phyloP scores from a whole-genome alignment of 2,329 filamentous ascomycete genomes.

The Aspergillus alliaceus region DNA sequence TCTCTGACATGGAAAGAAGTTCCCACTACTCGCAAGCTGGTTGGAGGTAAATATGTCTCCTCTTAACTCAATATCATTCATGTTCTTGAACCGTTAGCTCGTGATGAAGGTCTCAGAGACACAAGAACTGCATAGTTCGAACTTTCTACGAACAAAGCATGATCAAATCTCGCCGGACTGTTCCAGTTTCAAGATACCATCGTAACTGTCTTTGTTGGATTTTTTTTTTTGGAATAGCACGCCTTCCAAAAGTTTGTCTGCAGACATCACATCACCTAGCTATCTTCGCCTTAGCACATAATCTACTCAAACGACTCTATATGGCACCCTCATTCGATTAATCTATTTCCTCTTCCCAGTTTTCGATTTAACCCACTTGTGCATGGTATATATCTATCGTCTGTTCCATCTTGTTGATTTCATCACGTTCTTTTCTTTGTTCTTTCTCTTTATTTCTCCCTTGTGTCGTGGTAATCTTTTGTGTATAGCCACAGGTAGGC shows the following conservation, averaged over 20 bases:
- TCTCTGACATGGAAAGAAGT: constrained; percentile 64
- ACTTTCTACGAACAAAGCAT: constrained; percentile 7
- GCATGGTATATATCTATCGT: constrained; percentile 14
- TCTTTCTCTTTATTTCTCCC: constrained; percentile 11
- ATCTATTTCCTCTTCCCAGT: not conserved
- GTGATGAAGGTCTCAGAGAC: not conserved
- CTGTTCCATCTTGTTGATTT: not conserved
- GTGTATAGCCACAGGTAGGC: constrained; percentile 5
- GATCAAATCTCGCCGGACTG: not conserved
- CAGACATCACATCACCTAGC: not conserved
- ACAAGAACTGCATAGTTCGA: not conserved
- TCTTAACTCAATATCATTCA: constrained; percentile 21
- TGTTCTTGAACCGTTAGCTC: not conserved
- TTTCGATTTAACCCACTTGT: constrained; percentile 6
- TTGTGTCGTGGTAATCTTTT: not conserved
- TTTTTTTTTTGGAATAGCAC: constrained; percentile 9
- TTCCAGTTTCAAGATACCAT: not conserved
- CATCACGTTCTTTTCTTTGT: not conserved
- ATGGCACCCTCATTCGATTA: not conserved
- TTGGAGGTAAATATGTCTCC: constrained; percentile 74
- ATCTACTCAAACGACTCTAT: constrained; percentile 5
- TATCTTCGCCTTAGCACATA: not conserved
- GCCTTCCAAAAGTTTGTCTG: constrained; percentile 5
- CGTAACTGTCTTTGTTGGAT: constrained; percentile 4
- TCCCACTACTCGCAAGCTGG: constrained; percentile 64